A percentile compares a stretch with the other conserved stretches of the same genome.
These are phyloP conservation scores for Davidsoniella neocaledoniae DNA, from an alignment of 2,329 filamentous ascomycete species.

Conservation along the genomic window DNA sequence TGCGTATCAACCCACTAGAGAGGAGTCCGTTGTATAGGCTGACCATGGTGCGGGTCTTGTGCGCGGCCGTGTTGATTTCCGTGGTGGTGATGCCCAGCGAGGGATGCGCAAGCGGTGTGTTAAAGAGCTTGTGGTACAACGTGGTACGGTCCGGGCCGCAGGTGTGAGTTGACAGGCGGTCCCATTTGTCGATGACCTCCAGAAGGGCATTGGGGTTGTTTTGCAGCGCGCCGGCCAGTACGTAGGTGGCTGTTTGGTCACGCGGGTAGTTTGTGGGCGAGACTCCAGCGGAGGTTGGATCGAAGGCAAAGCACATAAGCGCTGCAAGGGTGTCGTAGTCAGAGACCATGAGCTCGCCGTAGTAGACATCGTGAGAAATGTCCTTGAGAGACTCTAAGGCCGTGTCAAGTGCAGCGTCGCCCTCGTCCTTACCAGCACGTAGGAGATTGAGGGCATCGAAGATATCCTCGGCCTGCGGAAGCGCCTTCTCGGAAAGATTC, in stretches of 20 bases:
- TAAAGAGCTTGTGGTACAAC: slow-evolving; percentile 5
- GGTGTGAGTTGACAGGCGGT: slow-evolving; percentile 21
- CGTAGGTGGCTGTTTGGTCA: slow-evolving; percentile 37
- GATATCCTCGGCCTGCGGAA: slow-evolving; percentile 21
- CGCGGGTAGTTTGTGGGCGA: slow-evolving; percentile 19
- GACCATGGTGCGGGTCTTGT: slow-evolving; percentile 24
- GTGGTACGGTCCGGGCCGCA: slow-evolving; percentile 21
- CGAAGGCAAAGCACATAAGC: slow-evolving; percentile 39
- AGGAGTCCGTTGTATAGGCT: slow-evolving; percentile 39
- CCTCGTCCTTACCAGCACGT: slow-evolving; percentile 27
- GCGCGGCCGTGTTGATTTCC: slow-evolving; percentile 17
- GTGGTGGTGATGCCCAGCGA: neutral
- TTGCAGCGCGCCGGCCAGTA: slow-evolving; percentile 40
- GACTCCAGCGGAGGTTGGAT: slow-evolving; percentile 15
- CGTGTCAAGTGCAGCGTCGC: slow-evolving; percentile 25
- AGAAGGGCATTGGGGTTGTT: slow-evolving; percentile 47
- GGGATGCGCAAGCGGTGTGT: slow-evolving; percentile 2
- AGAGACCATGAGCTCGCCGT: slow-evolving; percentile 45
- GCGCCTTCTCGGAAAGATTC: slow-evolving; percentile 6
- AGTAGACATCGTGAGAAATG: slow-evolving; percentile 52
- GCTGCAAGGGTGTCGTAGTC: slow-evolving; percentile 34
- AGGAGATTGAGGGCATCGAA: slow-evolving; percentile 27
- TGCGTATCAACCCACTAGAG: slow-evolving; percentile 33
- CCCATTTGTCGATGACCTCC: slow-evolving; percentile 33
- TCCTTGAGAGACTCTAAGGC: slow-evolving; percentile 44